A percentile compares a stretch with the other conserved stretches of the same genome.
Conservation (phyloP, 495 filamentous ascomycete species). For the Penicillium longicatenatum region DNA sequence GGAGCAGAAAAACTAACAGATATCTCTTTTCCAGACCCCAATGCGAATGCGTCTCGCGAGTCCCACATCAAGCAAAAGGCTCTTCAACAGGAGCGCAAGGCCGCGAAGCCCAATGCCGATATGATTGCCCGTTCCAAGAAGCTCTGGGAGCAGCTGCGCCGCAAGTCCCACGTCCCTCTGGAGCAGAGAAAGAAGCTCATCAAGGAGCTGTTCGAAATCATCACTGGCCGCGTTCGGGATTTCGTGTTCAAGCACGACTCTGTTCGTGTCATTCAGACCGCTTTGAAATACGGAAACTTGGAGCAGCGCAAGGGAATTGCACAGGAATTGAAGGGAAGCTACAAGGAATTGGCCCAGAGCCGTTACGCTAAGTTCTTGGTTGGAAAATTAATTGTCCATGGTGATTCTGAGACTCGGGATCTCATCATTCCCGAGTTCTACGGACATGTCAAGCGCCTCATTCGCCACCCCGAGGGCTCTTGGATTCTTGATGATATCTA, state of each 20-base stretch:
- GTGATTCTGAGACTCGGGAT: slow-evolving; percentile 80
- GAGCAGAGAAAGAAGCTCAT: slow-evolving; percentile 86
- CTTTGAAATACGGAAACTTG: slow-evolving; percentile 88
- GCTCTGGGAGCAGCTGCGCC: slow-evolving; percentile 90
- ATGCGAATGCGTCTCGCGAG: slow-evolving; percentile 63
- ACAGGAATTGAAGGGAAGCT: slow-evolving; percentile 81
- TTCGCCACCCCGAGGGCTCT: slow-evolving; percentile 91
- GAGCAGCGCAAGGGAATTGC: slow-evolving; percentile 86
- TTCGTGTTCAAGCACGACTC: slow-evolving; percentile 99
- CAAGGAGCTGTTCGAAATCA: slow-evolving; percentile 83
- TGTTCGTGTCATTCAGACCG: slow-evolving; percentile 91
- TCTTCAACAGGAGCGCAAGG: slow-evolving; percentile 83
- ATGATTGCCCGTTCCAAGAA: slow-evolving; percentile 88
- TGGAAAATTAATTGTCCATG: slow-evolving; percentile 89
- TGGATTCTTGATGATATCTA: slow-evolving; percentile 99
- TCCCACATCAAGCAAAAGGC: slow-evolving; percentile 91
- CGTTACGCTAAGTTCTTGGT: slow-evolving; percentile 96
- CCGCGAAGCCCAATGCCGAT: slow-evolving; percentile 88
- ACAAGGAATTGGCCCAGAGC: slow-evolving; percentile 83
- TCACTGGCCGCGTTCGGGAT: slow-evolving; percentile 86
- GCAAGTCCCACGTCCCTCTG: slow-evolving; percentile 85
- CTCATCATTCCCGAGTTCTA: slow-evolving; percentile 93
- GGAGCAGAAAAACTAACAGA: slow-evolving; percentile 1
- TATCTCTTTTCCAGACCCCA: slow-evolving; percentile 1
- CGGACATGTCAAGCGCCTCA: slow-evolving; percentile 84